Base-by-base conservation (phyloP, 2,329 filamentous ascomycete genomes). In the Fusarium sp. region DNA sequence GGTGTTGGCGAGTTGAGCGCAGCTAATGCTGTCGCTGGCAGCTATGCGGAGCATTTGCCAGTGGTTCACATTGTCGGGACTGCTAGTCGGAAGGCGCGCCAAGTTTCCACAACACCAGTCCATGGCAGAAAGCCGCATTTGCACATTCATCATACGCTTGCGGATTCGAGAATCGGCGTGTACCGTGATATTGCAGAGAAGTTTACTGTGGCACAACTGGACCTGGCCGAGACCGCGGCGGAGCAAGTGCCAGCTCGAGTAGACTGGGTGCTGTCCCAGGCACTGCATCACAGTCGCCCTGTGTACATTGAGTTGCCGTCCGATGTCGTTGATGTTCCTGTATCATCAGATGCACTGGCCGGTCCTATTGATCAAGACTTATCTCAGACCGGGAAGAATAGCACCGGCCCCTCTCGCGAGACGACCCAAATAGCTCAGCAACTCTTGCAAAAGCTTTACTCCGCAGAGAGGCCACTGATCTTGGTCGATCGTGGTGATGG, bases 41-140 rank as follows among this genome's bases (percentile, higher is more conserved):
- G 64, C 10, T 68, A 64, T 31, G 47, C 65, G 0, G 65, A 68
- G n/a, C 15, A 50, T 6, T 8, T 68, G 2, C 65, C 65, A 0
- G 41, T 68, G 0, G 52, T 68, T 13, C 65, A 68, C 7, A 59
- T 68, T 0, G 64, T 68, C 5, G 65, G 65, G 3, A 64, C 64
- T 1, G 64, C 64, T 1, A 68, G 57, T 4, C 47, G 18, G 3
- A n/a, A 36, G 1, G 31, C 52, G 8, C 39, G 47, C 2, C 18
- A 44, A 5, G 48, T 36, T 0, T 41, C 40, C 0, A 6, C 6
- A 3, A 23, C 58, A 0, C 16, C 36, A 0, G 1, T 18, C 0
- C 12, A 28, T 1, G 54, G 36, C 1, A 54, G 8, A 7, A 50
- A 5, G 0, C 12, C 46, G 3, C 41, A 66, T 39, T 15, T 65